Evolutionary conservation across 2,329 filamentous ascomycete genomes (phyloP).

Genomic region (Massarina eburnea): DNA sequence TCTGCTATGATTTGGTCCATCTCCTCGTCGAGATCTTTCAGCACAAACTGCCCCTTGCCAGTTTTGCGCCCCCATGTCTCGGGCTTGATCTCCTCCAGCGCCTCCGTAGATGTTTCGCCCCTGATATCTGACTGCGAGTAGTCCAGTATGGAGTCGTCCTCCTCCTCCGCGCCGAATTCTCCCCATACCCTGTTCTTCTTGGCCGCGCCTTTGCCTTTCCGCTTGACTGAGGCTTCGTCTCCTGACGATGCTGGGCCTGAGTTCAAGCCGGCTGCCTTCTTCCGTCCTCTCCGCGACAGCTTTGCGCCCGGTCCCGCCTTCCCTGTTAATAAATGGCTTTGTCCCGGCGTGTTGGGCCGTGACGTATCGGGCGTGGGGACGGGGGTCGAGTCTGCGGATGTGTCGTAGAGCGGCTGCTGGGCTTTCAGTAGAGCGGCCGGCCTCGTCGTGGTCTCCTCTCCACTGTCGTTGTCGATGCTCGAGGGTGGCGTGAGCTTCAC

Average conservation of each 20-base stretch:
- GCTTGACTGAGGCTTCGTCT: slow-evolving; percentile 68
- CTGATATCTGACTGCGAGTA: slow-evolving; percentile 71
- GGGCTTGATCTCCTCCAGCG: slow-evolving; percentile 73
- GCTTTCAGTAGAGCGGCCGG: slow-evolving; percentile 54
- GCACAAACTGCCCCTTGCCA: slow-evolving; percentile 85
- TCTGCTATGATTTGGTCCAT: slow-evolving; percentile 85
- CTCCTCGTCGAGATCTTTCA: slow-evolving; percentile 92
- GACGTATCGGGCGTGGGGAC: slow-evolving; percentile 73
- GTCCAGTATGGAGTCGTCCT: slow-evolving; percentile 78
- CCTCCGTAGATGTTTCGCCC: slow-evolving; percentile 53
- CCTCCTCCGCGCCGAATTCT: slow-evolving; percentile 85
- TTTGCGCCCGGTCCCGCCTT: slow-evolving; percentile 76
- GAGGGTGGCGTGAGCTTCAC: slow-evolving; percentile 57
- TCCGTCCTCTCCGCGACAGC: slow-evolving; percentile 78
- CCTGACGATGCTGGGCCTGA: slow-evolving; percentile 74
- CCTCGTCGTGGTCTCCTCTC: slow-evolving; percentile 55
- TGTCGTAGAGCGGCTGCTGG: slow-evolving; percentile 41
- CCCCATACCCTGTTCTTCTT: slow-evolving; percentile 95
- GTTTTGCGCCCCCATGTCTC: slow-evolving; percentile 84
- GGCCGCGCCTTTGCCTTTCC: slow-evolving; percentile 60
- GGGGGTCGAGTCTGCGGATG: slow-evolving; percentile 70
- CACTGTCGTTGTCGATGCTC: slow-evolving; percentile 51
- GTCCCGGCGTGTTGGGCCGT: slow-evolving; percentile 73
- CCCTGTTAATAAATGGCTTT: slow-evolving; percentile 67
- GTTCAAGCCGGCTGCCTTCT: slow-evolving; percentile 57